phyloP scores from a whole-genome alignment of 805 yeast species.

The Teunomyces pallodes region DNA sequence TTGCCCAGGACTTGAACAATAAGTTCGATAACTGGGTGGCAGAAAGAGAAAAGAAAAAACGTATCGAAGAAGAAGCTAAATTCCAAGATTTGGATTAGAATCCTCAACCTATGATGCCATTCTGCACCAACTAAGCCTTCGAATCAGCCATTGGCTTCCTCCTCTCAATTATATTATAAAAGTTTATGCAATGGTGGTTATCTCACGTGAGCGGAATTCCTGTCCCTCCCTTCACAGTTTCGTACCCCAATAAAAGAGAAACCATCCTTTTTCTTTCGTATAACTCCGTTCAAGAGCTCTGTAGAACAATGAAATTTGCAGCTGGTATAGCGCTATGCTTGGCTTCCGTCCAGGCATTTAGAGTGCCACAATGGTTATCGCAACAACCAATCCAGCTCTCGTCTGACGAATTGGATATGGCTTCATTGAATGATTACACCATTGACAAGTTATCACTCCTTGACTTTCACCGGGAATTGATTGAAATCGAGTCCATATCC shows the following conservation, averaged over 20 bases:
- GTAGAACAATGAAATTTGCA: not conserved
- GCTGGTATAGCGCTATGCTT: not conserved
- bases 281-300: not conserved
- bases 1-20: slow-evolving; percentile 31
- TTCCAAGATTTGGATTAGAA: not conserved
- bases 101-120: no score
- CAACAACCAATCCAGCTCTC: not conserved
- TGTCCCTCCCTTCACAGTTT: not conserved
- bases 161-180: not conserved
- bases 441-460: slow-evolving; percentile 16
- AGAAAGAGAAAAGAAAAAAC: slow-evolving; percentile 10
- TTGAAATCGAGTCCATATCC: slow-evolving; percentile 25
- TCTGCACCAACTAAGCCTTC: no score
- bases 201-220: not conserved
- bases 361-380: not conserved
- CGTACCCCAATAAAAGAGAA: not conserved
- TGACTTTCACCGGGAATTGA: slow-evolving; percentile 24
- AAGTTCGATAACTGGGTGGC: slow-evolving; percentile 29
- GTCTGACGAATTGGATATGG: not conserved
- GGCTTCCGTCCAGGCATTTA: not conserved
- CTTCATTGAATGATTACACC: slow-evolving; percentile 7
- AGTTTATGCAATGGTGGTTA: not conserved
- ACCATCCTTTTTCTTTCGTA: not conserved
- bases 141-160: no score
- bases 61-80: slow-evolving; percentile 6